These are phyloP conservation scores for Nakataea oryzae DNA, from an alignment of 2,329 filamentous ascomycete genomes.

Conservation along the genomic window DNA sequence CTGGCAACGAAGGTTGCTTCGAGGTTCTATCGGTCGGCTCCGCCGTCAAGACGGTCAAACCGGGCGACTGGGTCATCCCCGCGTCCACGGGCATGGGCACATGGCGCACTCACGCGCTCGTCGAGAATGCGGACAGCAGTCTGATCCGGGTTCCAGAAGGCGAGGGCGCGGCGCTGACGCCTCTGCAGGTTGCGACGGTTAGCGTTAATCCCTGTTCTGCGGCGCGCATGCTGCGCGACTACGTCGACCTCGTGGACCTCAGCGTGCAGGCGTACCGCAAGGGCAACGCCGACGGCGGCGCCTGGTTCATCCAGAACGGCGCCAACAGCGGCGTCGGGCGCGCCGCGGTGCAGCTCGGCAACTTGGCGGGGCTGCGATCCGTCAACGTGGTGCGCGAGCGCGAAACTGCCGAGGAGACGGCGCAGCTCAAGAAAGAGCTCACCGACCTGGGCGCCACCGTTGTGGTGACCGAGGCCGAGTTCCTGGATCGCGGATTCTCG, in stretches of 20 bases:
- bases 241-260: slow-evolving; percentile 39
- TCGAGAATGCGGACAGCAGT: slow-evolving; percentile 36
- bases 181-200: slow-evolving; percentile 76
- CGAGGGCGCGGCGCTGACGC: slow-evolving; percentile 35
- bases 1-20: slow-evolving; percentile 88
- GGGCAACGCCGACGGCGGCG: slow-evolving; percentile 64
- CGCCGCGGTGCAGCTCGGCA: slow-evolving; percentile 79
- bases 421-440: slow-evolving; percentile 43
- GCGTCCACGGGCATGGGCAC: slow-evolving; percentile 76
- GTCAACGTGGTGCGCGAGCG: slow-evolving; percentile 82
- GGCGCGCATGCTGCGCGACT: slow-evolving; percentile 85
- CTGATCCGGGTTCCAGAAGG: slow-evolving; percentile 48
- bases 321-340: slow-evolving; percentile 90
- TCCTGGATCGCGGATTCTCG: slow-evolving; percentile 48
- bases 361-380: slow-evolving; percentile 78
- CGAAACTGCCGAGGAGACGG: slow-evolving; percentile 51
- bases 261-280: slow-evolving; percentile 33
- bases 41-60: slow-evolving; percentile 39
- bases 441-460: slow-evolving; percentile 42
- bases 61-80: slow-evolving; percentile 92
- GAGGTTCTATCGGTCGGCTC: slow-evolving; percentile 68
- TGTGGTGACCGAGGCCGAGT: slow-evolving; percentile 46
- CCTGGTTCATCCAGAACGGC: slow-evolving; percentile 96
- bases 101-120: slow-evolving; percentile 84
- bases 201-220: slow-evolving; percentile 90